Evolutionary conservation across 345 rosid genomes (phyloP).

Genomic region (Populus pruinosa): DNA sequence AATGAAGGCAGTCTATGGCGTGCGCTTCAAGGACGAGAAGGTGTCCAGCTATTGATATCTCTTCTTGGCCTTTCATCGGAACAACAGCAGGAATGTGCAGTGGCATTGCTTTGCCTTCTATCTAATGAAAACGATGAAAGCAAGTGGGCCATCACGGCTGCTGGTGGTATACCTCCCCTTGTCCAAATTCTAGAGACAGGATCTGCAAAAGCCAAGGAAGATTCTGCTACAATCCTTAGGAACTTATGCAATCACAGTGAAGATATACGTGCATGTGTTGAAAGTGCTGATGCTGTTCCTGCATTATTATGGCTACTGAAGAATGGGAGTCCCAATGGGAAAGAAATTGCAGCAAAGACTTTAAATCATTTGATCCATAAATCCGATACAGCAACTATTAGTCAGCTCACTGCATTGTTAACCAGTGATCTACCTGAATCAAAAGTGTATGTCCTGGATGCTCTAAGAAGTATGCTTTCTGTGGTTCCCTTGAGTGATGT

Average conservation of each 20-base stretch:
- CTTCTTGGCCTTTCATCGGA: conserved; percentile 99
- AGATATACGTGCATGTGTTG: conserved; percentile 99
- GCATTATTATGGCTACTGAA: conserved; percentile 96
- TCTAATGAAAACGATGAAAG: conserved; percentile 98
- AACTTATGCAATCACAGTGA: conserved; percentile 99
- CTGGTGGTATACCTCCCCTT: conserved; percentile 99
- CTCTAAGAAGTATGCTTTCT: conserved; percentile 91
- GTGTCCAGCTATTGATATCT: conserved; percentile 91
- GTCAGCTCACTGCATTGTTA: conserved; percentile 92
- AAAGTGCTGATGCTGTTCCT: conserved; percentile 99
- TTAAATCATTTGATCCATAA: conserved; percentile 93
- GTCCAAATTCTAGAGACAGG: conserved; percentile 98
- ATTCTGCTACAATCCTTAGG: conserved; percentile 92
- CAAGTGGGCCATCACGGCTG: conserved; percentile 99
- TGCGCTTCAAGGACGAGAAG: conserved; percentile 97
- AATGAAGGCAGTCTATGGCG: conserved; percentile 89
- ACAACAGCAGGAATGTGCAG: conserved; percentile 99
- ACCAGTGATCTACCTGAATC: conserved; percentile 98
- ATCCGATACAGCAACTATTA: conserved; percentile 94
- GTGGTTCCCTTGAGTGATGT: conserved; percentile 75
- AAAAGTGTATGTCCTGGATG: conserved; percentile 88
- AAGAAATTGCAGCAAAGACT: conserved; percentile 98
- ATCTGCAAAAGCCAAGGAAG: conserved; percentile 97
- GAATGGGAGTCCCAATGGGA: conserved; percentile 94
- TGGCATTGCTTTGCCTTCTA: conserved; percentile 89